A percentile compares a stretch with the other conserved stretches of the same genome.
phyloP scores from a whole-genome alignment of 1,284 basidiomycete genomes.

The Afroboletus lepidellus region DNA sequence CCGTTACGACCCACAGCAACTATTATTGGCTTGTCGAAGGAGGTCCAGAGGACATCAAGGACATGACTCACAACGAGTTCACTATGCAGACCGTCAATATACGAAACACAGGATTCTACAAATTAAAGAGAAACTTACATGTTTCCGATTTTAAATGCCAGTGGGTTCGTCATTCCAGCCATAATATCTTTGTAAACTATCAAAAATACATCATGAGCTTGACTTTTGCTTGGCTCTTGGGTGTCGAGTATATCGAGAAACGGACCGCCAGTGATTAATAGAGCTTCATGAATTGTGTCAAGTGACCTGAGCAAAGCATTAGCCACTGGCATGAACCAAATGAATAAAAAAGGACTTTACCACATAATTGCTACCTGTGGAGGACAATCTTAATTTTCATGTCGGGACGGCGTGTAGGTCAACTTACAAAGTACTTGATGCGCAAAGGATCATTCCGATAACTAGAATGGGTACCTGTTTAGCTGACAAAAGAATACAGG shows the following conservation, averaged over 20 bases:
- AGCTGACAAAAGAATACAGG: background rate
- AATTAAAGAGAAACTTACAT: too few species aligned
- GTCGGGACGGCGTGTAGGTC: too few species aligned
- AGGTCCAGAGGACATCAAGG: background rate
- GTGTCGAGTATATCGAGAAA: background rate
- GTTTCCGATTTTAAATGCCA: too few species aligned
- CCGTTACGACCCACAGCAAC: too few species aligned
- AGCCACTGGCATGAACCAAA: too few species aligned
- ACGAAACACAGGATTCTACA: too few species aligned
- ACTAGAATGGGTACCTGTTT: background rate
- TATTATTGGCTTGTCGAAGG: too few species aligned
- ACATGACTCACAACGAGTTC: slow-evolving; percentile 1
- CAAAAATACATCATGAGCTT: too few species aligned
- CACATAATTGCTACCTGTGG: slow-evolving; percentile 13
- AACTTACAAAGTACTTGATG: slow-evolving; percentile 12
- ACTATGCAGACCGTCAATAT: background rate
- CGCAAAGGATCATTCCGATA: slow-evolving; percentile 8
- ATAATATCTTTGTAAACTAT: slow-evolving; percentile 11
- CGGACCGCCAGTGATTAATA: slow-evolving; percentile 7
- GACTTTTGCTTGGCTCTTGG: too few species aligned
- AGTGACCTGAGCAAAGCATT: background rate
- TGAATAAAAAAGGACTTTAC: background rate
- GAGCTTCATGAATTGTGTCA: slow-evolving; percentile 6
- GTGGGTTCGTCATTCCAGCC: slow-evolving; percentile 1
- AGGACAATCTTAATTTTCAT: background rate